Base-by-base conservation (phyloP, 1,284 basidiomycete genomes). In the Leccinum pachyderme region DNA sequence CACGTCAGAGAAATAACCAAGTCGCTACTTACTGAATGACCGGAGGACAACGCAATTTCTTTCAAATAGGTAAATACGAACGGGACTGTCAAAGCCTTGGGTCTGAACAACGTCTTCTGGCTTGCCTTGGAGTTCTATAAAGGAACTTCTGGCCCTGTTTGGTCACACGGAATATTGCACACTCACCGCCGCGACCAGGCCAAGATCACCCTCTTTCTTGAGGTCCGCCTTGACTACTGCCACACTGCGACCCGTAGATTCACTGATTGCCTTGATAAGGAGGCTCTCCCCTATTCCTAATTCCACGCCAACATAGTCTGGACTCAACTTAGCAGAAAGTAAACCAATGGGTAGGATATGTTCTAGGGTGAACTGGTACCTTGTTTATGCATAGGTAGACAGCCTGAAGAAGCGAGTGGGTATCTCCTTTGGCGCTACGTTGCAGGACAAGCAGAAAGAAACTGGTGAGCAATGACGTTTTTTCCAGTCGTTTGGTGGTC, bases 341-440 rank as follows among this genome's bases (percentile, higher is more conserved):
- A 29, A 67, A 39, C 25, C 8, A 7, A 41, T n/a, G 6, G 35
- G 9, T 35, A 44, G 35, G 31, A 35, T 22, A 25, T 25, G 47
- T 47, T 41, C 2, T 28, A 28, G 29, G 4, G 31, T 24, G 12
- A 43, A 41, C 2, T 74, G 84, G 49, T 69, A 96, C 94, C 58
- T 95, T 79, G 69, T 99, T 99, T 72, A 99, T 98, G 69, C 96
- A 99, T 2, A 99, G 82, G 67, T 99, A 99, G 3, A 99, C 89
- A 1, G 89, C 84, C 66, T 94, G 91, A 12, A 98, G 79, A 28
- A 99, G 81, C 11, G 87, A 85, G 18, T 81, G 76, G 7, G 74
- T 75, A 60, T 92, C 88, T 50, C 83, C 86, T 52, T 84, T 78
- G 4, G 82, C 84, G 59, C 92, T 91, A 33, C 91, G 81, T 67